Evolutionary conservation across 1,284 basidiomycete species (phyloP).

Genomic region (Inonotus hispidus): DNA sequence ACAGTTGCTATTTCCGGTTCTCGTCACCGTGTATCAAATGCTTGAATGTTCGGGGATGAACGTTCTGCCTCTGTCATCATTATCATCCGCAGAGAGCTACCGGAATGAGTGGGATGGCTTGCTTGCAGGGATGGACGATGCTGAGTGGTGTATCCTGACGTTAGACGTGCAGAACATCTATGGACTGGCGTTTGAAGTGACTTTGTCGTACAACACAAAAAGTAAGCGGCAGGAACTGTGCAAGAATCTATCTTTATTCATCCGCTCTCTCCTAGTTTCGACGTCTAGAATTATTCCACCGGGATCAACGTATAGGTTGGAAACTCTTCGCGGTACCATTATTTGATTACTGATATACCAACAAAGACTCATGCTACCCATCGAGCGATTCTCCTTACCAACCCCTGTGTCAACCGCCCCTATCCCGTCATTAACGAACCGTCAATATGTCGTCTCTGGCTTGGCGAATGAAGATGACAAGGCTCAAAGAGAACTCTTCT

Average conservation of each 20-base stretch:
- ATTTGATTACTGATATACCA: constrained; percentile 9
- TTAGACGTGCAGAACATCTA: constrained; percentile 88
- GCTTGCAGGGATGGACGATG: constrained; percentile 43
- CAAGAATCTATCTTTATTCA: constrained; percentile 1
- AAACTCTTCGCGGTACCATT: background rate
- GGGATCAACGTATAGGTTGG: constrained; percentile 16
- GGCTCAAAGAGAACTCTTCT: constrained; percentile 76
- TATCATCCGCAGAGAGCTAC: constrained; percentile 18
- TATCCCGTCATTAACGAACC: constrained; percentile 79
- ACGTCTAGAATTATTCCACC: constrained; percentile 15
- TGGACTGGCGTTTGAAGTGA: constrained; percentile 83
- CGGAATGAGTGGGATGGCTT: constrained; percentile 27
- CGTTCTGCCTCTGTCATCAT: constrained; percentile 57
- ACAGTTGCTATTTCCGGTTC: constrained; percentile 76
- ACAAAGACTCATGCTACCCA: constrained; percentile 70
- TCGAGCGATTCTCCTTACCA: constrained; percentile 62
- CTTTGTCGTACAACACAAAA: constrained; percentile 60
- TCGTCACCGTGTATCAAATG: constrained; percentile 91
- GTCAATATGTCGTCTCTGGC: constrained; percentile 87
- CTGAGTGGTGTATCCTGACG: constrained; percentile 78
- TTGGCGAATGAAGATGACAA: constrained; percentile 55
- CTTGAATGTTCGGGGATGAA: constrained; percentile 82
- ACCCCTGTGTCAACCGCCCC: constrained; percentile 53
- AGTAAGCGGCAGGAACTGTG: constrained; percentile 33
- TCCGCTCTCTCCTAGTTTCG: constrained; percentile 13